Conservation (phyloP, 1,139 yeast species). For the Diutina siamensis region DNA sequence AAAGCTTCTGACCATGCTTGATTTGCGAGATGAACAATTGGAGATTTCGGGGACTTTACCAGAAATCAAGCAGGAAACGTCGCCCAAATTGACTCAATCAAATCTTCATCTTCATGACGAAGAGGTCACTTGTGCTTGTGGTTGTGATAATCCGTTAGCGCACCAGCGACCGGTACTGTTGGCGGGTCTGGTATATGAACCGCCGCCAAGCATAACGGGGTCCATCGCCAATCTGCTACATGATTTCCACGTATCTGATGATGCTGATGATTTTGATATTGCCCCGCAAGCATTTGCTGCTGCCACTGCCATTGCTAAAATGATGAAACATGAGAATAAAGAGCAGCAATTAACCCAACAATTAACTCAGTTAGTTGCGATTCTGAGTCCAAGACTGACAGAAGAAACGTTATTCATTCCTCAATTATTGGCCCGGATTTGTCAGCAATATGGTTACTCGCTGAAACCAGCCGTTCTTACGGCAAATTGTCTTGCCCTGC, state of each 20-base stretch:
- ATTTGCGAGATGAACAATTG: constrained; percentile 51
- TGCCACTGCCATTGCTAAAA: constrained; percentile 52
- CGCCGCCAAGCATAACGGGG: background rate
- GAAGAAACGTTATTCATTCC: constrained; percentile 70
- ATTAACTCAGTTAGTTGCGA: constrained; percentile 57
- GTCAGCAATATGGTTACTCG: constrained; percentile 58
- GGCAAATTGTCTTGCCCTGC: constrained; percentile 56
- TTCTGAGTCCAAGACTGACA: constrained; percentile 64
- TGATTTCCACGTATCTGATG: background rate
- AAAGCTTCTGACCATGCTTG: constrained; percentile 34
- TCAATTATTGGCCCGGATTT: constrained; percentile 52
- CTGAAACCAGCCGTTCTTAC: constrained; percentile 58
- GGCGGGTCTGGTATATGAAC: constrained; percentile 1
- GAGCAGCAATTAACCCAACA: constrained; percentile 21
- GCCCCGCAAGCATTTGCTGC: constrained; percentile 75
- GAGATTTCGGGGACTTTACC: constrained; percentile 9
- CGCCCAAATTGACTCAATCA: background rate
- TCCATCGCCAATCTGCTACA: background rate
- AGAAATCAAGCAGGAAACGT: background rate
- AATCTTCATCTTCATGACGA: background rate
- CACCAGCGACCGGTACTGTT: constrained; percentile 3
- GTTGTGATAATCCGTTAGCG: constrained; percentile 1
- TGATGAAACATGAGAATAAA: constrained; percentile 34
- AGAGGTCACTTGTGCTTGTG: background rate
- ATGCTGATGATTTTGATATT: constrained; percentile 20